Evolutionary conservation across 495 filamentous ascomycete species (phyloP), one percentile per base, ranked within the genome.

Genomic region (Rusavskia elegans): DNA sequence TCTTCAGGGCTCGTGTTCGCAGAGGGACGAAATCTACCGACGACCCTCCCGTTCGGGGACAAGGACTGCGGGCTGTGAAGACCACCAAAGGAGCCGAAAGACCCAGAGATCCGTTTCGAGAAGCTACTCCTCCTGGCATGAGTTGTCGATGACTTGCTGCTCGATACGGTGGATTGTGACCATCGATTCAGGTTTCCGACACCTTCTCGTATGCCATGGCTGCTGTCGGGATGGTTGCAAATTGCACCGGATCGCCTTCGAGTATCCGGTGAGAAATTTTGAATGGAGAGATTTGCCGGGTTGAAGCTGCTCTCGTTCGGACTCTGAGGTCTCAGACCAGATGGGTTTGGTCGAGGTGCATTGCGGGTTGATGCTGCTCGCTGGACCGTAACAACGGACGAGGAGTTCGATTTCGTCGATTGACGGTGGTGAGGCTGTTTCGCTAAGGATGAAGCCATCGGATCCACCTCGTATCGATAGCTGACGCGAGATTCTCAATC

Each of bases 141-240:
- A 13, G 56, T 56, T 4, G 72, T 66, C 38, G 83, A 83, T 30
- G 72, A 66, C 45, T 70, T 77, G 64, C 32, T 35, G 32, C 83
- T 89, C 42, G 82, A 87, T 10, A 75, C 61, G 20, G 87, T 86
- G 4, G 84, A 87, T 27, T 82, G 78, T 27, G 85, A 89, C 87
- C 85, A 90, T 50, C 85, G 81, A 65, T 90, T 87, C 60, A 87
- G 73, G 53, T 81, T 87, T 32, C 77, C 79, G 40, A 87, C 66
- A 4, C 80, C 78, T 59, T 86, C 83, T 59, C 71, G 74, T 52
- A 81, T 65, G 50, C 67, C 72, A 45, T 68, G 67, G 45, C 63
- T 61, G 50, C 64, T 68, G 25, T 68, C 63, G n/a, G 62, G 52
- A 14, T 57, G 54, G 23, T 16, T 53, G 42, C 61, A 57, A 21